These are phyloP conservation scores for Phytophthora constricta DNA, from an alignment of 352 stramenopile genomes.

Conservation along the genomic window DNA sequence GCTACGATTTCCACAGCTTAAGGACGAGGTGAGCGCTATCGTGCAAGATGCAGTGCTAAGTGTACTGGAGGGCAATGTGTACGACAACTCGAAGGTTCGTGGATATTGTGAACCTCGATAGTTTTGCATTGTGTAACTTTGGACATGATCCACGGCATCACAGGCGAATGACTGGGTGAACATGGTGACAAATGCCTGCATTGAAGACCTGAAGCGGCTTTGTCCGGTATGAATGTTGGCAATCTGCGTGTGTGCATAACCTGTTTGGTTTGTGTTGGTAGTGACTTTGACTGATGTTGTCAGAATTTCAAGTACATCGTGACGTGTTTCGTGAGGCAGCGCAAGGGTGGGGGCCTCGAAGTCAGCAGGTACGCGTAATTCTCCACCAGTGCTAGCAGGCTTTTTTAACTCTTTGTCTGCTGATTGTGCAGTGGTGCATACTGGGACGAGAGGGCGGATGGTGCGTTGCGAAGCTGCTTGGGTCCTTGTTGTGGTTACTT, in stretches of 20 bases:
- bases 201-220: constrained; percentile 71
- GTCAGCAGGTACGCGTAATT: constrained; percentile 45
- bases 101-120: not conserved
- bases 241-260: not conserved
- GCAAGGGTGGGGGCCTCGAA: constrained; percentile 69
- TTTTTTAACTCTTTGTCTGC: not conserved
- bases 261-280: constrained; percentile 22
- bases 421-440: constrained; percentile 46
- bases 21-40: constrained; percentile 76
- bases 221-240: constrained; percentile 45
- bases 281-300: constrained; percentile 12
- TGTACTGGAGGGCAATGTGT: constrained; percentile 76
- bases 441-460: constrained; percentile 82
- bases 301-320: constrained; percentile 91
- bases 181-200: constrained; percentile 64
- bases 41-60: constrained; percentile 77
- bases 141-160: not conserved
- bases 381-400: too few relatives aligned
- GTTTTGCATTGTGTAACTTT: not conserved
- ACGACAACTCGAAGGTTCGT: constrained; percentile 76
- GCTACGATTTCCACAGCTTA: constrained; percentile 80
- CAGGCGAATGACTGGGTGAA: constrained; percentile 80
- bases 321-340: constrained; percentile 70
- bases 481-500: not conserved
- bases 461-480: constrained; percentile 27